Conservation (phyloP, 768 basidiomycete genomes). For the Clavulina sp. region DNA sequence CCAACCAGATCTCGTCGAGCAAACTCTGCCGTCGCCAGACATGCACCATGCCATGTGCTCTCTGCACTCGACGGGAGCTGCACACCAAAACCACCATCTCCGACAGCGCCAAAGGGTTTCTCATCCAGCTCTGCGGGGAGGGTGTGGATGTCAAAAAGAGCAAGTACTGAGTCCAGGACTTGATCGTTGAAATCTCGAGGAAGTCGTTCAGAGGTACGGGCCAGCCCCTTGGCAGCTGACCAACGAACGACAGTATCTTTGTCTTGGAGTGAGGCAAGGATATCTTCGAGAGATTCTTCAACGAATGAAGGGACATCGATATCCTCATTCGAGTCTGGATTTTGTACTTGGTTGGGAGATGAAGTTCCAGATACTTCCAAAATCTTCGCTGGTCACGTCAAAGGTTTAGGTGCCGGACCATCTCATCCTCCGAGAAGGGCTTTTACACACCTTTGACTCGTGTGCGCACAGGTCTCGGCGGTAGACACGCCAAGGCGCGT, state of each 20-base stretch:
- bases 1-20: slow-evolving; percentile 63
- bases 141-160: slow-evolving; percentile 61
- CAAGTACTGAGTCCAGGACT: slow-evolving; percentile 63
- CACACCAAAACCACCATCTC: slow-evolving; percentile 32
- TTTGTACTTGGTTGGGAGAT: too few species aligned
- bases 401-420: background rate
- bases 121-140: slow-evolving; percentile 29
- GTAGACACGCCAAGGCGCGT: slow-evolving; percentile 39
- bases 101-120: too few species aligned
- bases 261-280: slow-evolving; percentile 64
- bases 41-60: slow-evolving; percentile 87
- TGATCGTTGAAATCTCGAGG: slow-evolving; percentile 59
- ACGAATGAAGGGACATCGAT: slow-evolving; percentile 62
- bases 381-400: too few species aligned
- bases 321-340: too few species aligned
- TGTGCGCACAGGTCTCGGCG: slow-evolving; percentile 24
- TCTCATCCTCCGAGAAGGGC: too few species aligned
- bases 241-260: slow-evolving; percentile 92
- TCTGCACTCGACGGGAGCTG: slow-evolving; percentile 67
- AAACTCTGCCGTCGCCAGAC: slow-evolving; percentile 82
- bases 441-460: slow-evolving; percentile 25
- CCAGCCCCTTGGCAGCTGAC: slow-evolving; percentile 84
- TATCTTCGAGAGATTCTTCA: slow-evolving; percentile 51
- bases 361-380: too few species aligned
- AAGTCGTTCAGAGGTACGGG: slow-evolving; percentile 66